Base-by-base conservation (phyloP, 1,284 basidiomycete species). In the Tremellales sp. region DNA sequence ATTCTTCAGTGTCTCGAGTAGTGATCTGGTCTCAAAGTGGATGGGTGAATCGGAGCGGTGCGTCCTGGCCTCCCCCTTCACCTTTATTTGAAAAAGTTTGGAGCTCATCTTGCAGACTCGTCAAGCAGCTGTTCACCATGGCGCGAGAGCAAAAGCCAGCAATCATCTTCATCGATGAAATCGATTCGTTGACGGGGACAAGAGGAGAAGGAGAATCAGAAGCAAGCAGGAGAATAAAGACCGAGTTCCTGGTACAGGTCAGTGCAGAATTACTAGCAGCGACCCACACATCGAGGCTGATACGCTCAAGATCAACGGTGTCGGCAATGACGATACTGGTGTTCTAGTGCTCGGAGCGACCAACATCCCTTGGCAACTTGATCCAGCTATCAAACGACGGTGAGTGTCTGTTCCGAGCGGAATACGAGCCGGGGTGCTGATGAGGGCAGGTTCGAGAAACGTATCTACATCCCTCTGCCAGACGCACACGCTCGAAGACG, bases 221-320 rank as follows among this genome's bases (percentile, higher is more conserved):
- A 69, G 94, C 94, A 3, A 89, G 88, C 23, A 78, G 94, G 57
- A 82, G 96, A 37, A 98, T 98, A 76, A 98, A 98, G 81, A 98
- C 94, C 1, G 94, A 98, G 75, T 97, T 98, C 66, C 76, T 97
- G 45, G 90, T 92, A 25, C 70, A 67, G 64, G 64, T 63, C 25
- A 43, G 59, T 47, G 15, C 29, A 31, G 15, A 31, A 15, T 8
- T 31, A 31, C 29, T 31, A 31, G 15, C 15, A 31, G 3, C n/a
- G n/a, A n/a, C n/a, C n/a, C n/a, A n/a, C n/a, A n/a, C n/a, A n/a
- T n/a, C n/a, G n/a, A n/a, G n/a, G n/a, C n/a, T n/a, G n/a, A n/a
- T n/a, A n/a, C n/a, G n/a, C n/a, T n/a, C n/a, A 90, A 97, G 73
- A 98, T 98, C 89, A 93, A 98, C 61, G 94, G 94, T 46, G 96